Base-by-base conservation (phyloP, 257 asterid genomes). In the Nicotiana otophora region DNA sequence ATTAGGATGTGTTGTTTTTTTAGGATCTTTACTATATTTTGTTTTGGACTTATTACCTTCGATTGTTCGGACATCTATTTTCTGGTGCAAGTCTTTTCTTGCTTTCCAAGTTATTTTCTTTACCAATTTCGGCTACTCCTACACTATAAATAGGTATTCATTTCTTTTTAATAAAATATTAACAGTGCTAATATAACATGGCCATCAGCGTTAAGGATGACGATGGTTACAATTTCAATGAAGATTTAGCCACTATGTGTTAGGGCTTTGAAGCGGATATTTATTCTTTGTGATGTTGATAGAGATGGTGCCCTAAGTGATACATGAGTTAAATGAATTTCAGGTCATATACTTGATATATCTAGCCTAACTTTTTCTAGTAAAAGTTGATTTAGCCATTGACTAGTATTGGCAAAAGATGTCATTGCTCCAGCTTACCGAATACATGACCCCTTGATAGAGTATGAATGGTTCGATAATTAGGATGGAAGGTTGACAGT, bases 301-400 rank as follows among this genome's bases (percentile, higher is more conserved):
- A 91, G 97, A 87, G 98, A 96, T 90, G 99, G 99, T 72, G 98
- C 98, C 82, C 97, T 96, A 81, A 93, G 92, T 88, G 98, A 96
- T 84, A 96, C 87, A 46, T n/a, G 98, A 96, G 89, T 92, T 94
- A 88, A 94, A 94, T 63, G 95, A 92, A 79, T 94, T 96, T 91
- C 99, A 93, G 99, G 98, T 93, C 72, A 54, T 33, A 78, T 85
- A 51, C 48, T 81, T 72, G 31, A 81, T 30, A 30, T 31, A 68
- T 51, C 28, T 64, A 19, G 66, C 23, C 11, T 12, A 15, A 28
- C 16, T 26, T 74, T 48, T 48, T 74, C 4, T 48, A 74, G 9
- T 26, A 7, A 14, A 31, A 31, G 23, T 48, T 8, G 23, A 74
- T 30, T 63, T 74, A 26, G 15, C 9, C 26, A 4, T 58, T 15